Percentiles rank a stretch among this genome's conserved stretches.
Conservation (phyloP, 345 rosid species). For the Lepidium didymum region DNA sequence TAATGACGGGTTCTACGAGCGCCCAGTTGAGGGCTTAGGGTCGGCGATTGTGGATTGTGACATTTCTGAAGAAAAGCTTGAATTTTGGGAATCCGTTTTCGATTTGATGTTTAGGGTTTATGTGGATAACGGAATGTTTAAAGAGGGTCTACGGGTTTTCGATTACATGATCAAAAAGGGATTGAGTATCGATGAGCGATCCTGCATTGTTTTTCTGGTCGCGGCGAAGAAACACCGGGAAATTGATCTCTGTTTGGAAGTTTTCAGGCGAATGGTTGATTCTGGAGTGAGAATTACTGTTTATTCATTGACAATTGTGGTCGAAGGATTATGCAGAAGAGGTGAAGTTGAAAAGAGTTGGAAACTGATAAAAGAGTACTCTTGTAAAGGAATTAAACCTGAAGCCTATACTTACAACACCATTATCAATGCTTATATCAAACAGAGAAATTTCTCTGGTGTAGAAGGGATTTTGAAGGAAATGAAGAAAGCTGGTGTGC, state of each 20-base stretch:
- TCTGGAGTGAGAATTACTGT: conserved; percentile 43
- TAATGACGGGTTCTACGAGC: conserved; percentile 30
- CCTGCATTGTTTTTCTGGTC: conserved; percentile 63
- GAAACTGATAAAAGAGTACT: conserved; percentile 44
- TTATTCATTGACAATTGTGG: conserved; percentile 60
- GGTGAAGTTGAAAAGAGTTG: conserved; percentile 48
- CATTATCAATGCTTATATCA: conserved; percentile 49
- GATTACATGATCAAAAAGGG: conserved; percentile 46
- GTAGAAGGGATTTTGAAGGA: conserved; percentile 44
- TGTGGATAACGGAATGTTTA: conserved; percentile 52
- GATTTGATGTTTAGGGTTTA: conserved; percentile 68
- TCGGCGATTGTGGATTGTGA: conserved; percentile 24
- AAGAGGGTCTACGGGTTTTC: conserved; percentile 48
- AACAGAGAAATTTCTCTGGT: conserved; percentile 40
- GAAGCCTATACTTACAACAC: conserved; percentile 69
- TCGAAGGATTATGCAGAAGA: conserved; percentile 56
- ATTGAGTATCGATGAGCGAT: conserved; percentile 53
- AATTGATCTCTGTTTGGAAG: conserved; percentile 39
- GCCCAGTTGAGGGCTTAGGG: conserved; percentile 33
- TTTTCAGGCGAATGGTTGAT: conserved; percentile 55
- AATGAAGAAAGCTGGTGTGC: conserved; percentile 54
- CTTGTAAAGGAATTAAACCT: conserved; percentile 45
- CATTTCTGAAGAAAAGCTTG: conserved; percentile 23
- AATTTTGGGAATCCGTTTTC: conserved; percentile 41
- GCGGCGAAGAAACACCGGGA: conserved; percentile 50